Conservation (phyloP, 2,329 filamentous ascomycete species). For the Apiospora marii region DNA sequence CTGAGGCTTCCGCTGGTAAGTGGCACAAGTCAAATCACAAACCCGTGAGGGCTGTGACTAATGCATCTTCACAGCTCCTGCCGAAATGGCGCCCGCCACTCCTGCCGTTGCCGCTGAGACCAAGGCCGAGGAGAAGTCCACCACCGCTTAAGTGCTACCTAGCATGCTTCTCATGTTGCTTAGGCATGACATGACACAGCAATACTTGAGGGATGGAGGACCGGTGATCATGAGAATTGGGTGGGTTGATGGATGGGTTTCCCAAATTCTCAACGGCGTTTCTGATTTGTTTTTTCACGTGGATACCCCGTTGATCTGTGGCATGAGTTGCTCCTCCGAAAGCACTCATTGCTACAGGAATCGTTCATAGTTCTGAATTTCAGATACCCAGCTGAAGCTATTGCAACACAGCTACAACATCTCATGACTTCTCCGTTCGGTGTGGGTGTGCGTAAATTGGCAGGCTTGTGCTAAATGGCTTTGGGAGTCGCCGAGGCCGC, state of each 20-base stretch:
- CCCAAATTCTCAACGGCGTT: conserved; percentile 6
- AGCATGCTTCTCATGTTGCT: not conserved
- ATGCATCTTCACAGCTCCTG: conserved; percentile 30
- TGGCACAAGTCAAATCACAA: conserved; percentile 27
- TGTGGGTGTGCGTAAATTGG: not conserved
- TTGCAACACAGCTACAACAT: not conserved
- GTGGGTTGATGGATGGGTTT: not conserved
- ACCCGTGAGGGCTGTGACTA: conserved; percentile 28
- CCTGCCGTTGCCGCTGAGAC: conserved; percentile 31
- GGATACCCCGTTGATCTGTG: conserved; percentile 13
- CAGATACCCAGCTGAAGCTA: conserved; percentile 21
- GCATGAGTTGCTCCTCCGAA: not conserved
- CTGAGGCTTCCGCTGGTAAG: not conserved
- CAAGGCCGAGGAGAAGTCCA: conserved; percentile 14
- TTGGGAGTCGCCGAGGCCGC: not conserved
- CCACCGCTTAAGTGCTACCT: conserved; percentile 23
- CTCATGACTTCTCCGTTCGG: not conserved
- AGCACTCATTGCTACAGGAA: not conserved
- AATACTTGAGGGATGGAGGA: not conserved
- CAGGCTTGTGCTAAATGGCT: not conserved
- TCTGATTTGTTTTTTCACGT: not conserved
- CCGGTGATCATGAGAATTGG: not conserved
- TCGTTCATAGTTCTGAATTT: not conserved
- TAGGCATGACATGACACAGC: not conserved
- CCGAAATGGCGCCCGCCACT: conserved; percentile 27